Evolutionary conservation across 164 flowering plant genomes (phyloP).

Genomic region (Macadamia tetraphylla): DNA sequence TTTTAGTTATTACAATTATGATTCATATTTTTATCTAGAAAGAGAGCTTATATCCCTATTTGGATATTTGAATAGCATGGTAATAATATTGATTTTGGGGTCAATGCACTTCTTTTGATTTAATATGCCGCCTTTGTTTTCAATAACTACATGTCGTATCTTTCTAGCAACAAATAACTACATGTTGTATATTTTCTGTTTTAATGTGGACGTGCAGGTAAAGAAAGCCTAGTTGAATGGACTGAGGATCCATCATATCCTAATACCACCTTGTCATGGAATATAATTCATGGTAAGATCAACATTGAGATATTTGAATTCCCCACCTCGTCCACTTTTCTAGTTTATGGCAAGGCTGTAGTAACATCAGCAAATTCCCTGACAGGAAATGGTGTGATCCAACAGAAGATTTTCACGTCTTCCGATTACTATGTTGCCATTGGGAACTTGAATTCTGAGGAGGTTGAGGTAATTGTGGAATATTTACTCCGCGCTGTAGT

Average conservation of each 20-base stretch:
- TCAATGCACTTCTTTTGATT: too few species aligned
- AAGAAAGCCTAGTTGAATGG: constrained; percentile 63
- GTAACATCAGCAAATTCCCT: constrained; percentile 1
- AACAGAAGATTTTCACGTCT: constrained; percentile 37
- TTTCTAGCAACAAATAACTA: background rate
- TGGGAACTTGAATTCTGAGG: constrained; percentile 47
- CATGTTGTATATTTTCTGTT: background rate
- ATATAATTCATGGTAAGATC: constrained; percentile 53
- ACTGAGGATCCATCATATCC: constrained; percentile 64
- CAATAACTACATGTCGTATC: background rate
- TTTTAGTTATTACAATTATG: too few species aligned
- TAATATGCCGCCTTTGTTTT: background rate
- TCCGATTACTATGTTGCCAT: constrained; percentile 61
- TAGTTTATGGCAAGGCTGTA: background rate
- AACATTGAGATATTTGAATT: background rate
- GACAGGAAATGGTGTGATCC: constrained; percentile 58
- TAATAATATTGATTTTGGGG: too few species aligned
- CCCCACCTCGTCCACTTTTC: too few species aligned
- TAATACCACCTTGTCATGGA: constrained; percentile 65
- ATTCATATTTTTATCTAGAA: too few species aligned
- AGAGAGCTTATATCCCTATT: too few species aligned
- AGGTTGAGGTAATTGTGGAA: constrained; percentile 41
- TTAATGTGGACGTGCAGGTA: constrained; percentile 36
- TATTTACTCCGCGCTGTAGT: background rate
- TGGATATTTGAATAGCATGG: too few species aligned